Evolutionary conservation across 495 filamentous ascomycete species (phyloP).

Genomic region (Penicillium fimorum): DNA sequence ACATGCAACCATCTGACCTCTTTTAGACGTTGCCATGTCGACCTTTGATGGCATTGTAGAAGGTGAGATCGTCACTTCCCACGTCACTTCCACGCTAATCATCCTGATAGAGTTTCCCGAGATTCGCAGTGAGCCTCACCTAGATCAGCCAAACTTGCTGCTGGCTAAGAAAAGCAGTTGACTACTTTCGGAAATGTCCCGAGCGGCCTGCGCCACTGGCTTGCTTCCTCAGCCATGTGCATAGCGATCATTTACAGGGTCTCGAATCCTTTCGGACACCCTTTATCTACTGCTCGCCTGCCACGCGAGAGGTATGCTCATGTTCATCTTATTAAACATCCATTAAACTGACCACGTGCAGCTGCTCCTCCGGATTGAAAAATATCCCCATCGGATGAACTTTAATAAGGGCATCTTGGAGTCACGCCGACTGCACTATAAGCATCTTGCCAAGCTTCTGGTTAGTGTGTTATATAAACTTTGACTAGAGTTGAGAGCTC

Average conservation of each 20-base stretch:
- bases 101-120: slow-evolving; percentile 39
- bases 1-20: slow-evolving; percentile 4
- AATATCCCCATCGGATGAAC: slow-evolving; percentile 75
- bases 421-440: slow-evolving; percentile 63
- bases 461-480: slow-evolving; percentile 32
- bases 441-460: slow-evolving; percentile 68
- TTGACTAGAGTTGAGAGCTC: neutral
- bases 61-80: slow-evolving; percentile 37
- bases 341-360: slow-evolving; percentile 20
- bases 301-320: slow-evolving; percentile 66
- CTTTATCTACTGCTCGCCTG: slow-evolving; percentile 87
- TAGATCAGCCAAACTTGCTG: neutral
- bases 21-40: slow-evolving; percentile 53
- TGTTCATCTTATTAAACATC: neutral
- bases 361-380: slow-evolving; percentile 70
- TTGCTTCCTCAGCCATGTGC: slow-evolving; percentile 90
- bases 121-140: slow-evolving; percentile 35
- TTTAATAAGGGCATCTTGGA: slow-evolving; percentile 76
- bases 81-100: slow-evolving; percentile 7
- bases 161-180: slow-evolving; percentile 50
- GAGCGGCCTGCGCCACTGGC: slow-evolving; percentile 64
- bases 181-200: slow-evolving; percentile 71
- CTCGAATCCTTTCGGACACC: slow-evolving; percentile 73
- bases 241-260: slow-evolving; percentile 86
- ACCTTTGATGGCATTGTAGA: slow-evolving; percentile 73